These are phyloP conservation scores for Pseudocercospora eumusae DNA, from an alignment of 2,329 filamentous ascomycete species.

Conservation along the genomic window DNA sequence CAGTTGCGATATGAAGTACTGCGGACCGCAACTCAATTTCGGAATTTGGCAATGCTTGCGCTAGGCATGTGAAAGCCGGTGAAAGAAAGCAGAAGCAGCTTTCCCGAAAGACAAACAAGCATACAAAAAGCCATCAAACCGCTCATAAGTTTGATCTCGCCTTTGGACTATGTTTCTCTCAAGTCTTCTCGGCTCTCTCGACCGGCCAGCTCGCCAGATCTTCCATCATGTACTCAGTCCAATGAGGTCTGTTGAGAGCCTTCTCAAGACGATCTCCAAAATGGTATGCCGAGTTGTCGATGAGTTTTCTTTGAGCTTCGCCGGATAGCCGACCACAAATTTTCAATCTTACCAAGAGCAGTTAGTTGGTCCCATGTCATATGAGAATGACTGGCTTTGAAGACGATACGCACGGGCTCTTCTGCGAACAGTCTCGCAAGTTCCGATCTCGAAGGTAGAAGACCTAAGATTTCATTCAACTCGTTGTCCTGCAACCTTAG, in stretches of 20 bases:
- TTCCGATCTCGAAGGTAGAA: neutral
- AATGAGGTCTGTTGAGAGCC: neutral
- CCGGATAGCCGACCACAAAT: neutral
- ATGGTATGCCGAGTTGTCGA: neutral
- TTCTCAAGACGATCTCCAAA: neutral
- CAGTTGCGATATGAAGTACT: too few species aligned
- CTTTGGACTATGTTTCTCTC: neutral
- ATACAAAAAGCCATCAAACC: too few species aligned
- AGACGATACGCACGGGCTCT: neutral
- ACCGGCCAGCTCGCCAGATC: neutral
- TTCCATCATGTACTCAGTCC: neutral
- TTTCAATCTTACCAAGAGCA: neutral
- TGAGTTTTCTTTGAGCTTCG: neutral
- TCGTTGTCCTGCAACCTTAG: neutral
- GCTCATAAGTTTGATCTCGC: too few species aligned
- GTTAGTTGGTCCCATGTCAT: neutral
- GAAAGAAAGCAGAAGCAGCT: too few species aligned
- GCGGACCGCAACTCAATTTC: too few species aligned
- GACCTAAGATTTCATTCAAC: neutral
- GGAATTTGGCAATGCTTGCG: too few species aligned
- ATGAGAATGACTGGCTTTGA: neutral
- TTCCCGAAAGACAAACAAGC: too few species aligned
- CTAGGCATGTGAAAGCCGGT: too few species aligned
- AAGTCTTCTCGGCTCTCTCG: neutral
- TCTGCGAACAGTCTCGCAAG: neutral